Base-by-base conservation (phyloP, 2,329 filamentous ascomycete species). In the Monilinia laxa region DNA sequence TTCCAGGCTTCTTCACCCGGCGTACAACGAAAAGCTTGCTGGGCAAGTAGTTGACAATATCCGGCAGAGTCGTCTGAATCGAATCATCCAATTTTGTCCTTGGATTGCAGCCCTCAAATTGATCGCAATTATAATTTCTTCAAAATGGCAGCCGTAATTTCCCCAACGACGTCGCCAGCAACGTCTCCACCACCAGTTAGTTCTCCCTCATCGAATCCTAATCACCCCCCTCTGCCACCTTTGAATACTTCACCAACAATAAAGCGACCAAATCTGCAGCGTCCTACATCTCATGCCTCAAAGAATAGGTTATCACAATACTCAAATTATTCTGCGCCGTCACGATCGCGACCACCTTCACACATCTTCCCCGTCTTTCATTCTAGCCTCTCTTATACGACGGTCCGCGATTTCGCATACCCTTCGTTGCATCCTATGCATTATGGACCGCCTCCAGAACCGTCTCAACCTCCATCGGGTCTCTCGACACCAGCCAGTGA, bases 391-490 rank as follows among this genome's bases (percentile, higher is more conserved):
- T 79, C 91, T 9, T 97, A 97, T 78, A 88, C 93, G n/a, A 83
- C 92, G 55, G 93, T 99, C 71, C 90, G 95, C 75, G 95, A 99
- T 82, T 99, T 98, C 80, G 95, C 95, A 72, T 99, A 98, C 77
- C 87, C 92, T 42, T 77, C 85, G 35, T 84, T 85, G 65, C 91
- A 98, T 78, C 93, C 92, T 54, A 84, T 97, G 78, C 95, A 98
- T 81, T 97, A 97, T 82, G 95, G 95, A 1, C 91, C 94, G n/a
- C 89, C 92, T 20, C 89, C 90, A 49, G 90, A 93, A 72, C 83
- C 87, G 35, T 88, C 87, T 62, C 80, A 82, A 64, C 86, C 87
- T n/a, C 83, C 87, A 11, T 96, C 93, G 0, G 90, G 89, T 67
- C 84, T 90, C 72, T 93, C 90, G n/a, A 97, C 93, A 0, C 93